Evolutionary conservation across 345 rosid species (phyloP).

Genomic region (Murraya koenigii): DNA sequence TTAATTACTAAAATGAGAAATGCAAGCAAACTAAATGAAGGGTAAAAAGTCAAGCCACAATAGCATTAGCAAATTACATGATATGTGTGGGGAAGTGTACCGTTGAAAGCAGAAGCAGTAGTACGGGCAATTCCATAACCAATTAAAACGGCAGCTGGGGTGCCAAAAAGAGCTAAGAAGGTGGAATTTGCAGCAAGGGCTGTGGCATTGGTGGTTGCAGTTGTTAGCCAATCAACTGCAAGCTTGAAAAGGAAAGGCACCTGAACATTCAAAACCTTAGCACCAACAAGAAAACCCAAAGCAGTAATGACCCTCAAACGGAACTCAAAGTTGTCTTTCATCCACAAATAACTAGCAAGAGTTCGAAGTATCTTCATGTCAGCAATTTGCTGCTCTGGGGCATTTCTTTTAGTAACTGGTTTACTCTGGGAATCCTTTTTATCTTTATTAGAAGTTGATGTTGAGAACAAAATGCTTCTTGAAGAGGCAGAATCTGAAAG

Average conservation of each 20-base stretch:
- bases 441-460: slow-evolving; percentile 38
- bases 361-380: slow-evolving; percentile 76
- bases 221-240: slow-evolving; percentile 89
- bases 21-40: not conserved
- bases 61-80: not conserved
- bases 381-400: slow-evolving; percentile 28
- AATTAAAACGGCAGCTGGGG: slow-evolving; percentile 80
- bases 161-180: slow-evolving; percentile 60
- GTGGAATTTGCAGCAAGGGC: slow-evolving; percentile 65
- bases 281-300: slow-evolving; percentile 80
- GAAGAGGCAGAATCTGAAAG: slow-evolving; percentile 32
- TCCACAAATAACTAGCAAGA: slow-evolving; percentile 82
- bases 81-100: slow-evolving; percentile 27
- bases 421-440: slow-evolving; percentile 20
- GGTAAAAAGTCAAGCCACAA: not conserved
- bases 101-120: slow-evolving; percentile 85
- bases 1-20: not conserved
- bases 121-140: slow-evolving; percentile 94
- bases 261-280: slow-evolving; percentile 88
- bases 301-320: slow-evolving; percentile 82
- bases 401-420: slow-evolving; percentile 4
- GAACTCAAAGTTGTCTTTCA: slow-evolving; percentile 80
- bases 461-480: slow-evolving; percentile 37
- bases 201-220: slow-evolving; percentile 50
- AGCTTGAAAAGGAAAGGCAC: slow-evolving; percentile 93